A percentile compares a stretch with the other conserved stretches of the same genome.
phyloP scores from a whole-genome alignment of 352 stramenopile genomes.

The Plasmopara muralis region DNA sequence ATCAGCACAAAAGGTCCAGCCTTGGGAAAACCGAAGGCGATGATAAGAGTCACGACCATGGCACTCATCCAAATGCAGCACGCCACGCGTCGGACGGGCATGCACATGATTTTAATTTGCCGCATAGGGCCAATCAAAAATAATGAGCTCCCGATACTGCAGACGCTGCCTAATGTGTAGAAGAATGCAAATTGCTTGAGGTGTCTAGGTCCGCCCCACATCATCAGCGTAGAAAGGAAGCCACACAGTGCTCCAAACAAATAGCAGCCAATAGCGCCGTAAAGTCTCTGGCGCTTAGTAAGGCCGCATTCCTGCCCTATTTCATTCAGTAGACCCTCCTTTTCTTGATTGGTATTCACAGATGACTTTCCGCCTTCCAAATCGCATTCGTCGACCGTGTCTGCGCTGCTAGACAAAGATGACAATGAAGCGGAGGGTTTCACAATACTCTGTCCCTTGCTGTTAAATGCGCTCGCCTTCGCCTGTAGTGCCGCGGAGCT shows the following conservation, averaged over 20 bases:
- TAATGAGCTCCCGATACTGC: conserved; percentile 70
- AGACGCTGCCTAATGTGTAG: conserved; percentile 77
- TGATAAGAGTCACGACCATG: conserved; percentile 67
- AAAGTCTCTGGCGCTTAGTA: conserved; percentile 72
- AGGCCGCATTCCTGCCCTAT: conserved; percentile 67
- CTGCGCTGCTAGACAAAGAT: conserved; percentile 15
- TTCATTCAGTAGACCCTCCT: conserved; percentile 67
- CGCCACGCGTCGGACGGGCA: conserved; percentile 71
- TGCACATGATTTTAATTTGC: conserved; percentile 80
- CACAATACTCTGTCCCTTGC: conserved; percentile 35
- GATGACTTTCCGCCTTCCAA: conserved; percentile 29
- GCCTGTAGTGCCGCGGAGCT: conserved; percentile 41
- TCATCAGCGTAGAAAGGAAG: conserved; percentile 73
- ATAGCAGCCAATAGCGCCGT: conserved; percentile 69
- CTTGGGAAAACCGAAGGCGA: conserved; percentile 67
- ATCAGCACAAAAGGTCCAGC: conserved; percentile 61
- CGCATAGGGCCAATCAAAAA: conserved; percentile 66
- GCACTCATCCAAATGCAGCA: conserved; percentile 74
- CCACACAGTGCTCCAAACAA: conserved; percentile 60
- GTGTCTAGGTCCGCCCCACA: conserved; percentile 73
- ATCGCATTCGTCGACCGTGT: conserved; percentile 32
- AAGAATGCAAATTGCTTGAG: conserved; percentile 85
- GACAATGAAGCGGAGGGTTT: conserved; percentile 16
- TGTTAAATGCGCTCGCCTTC: conserved; percentile 52
- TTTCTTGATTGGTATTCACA: conserved; percentile 44